Conservation (phyloP, 352 stramenopile genomes). For the Phytophthora podocarpi region DNA sequence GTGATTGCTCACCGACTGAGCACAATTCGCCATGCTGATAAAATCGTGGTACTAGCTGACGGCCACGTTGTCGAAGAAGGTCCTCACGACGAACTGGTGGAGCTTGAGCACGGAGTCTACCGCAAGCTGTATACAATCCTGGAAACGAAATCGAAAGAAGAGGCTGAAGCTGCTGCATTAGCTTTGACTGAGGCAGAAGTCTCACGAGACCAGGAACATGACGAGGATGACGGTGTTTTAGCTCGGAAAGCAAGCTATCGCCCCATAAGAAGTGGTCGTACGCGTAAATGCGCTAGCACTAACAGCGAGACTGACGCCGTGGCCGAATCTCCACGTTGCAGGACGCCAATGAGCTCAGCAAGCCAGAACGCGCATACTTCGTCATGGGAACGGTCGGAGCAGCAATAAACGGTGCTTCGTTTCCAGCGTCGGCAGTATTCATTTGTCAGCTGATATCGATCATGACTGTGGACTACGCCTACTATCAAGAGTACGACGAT, state of each 20-base stretch:
- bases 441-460: constrained; percentile 28
- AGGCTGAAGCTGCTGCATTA: constrained; percentile 16
- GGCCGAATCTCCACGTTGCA: neutral
- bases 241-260: neutral
- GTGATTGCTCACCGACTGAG: constrained; percentile 52
- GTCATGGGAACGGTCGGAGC: constrained; percentile 23
- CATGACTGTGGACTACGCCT: constrained; percentile 41
- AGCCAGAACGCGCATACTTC: constrained; percentile 26
- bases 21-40: constrained; percentile 48
- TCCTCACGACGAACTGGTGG: constrained; percentile 42
- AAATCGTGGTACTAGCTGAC: constrained; percentile 52
- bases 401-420: constrained; percentile 22
- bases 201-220: neutral
- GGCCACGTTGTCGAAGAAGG: constrained; percentile 53
- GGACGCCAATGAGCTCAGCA: constrained; percentile 19
- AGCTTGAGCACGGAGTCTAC: constrained; percentile 24
- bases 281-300: no score
- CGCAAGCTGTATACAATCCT: constrained; percentile 36
- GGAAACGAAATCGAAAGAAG: constrained; percentile 30
- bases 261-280: constrained; percentile 1
- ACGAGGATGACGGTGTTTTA: neutral
- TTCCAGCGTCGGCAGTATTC: constrained; percentile 30
- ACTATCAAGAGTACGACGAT: constrained; percentile 22
- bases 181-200: constrained; percentile 1
- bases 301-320: no score